Evolutionary conservation across 116 monocot genomes (phyloP).

Genomic region (Phalaenopsis hybrid): DNA sequence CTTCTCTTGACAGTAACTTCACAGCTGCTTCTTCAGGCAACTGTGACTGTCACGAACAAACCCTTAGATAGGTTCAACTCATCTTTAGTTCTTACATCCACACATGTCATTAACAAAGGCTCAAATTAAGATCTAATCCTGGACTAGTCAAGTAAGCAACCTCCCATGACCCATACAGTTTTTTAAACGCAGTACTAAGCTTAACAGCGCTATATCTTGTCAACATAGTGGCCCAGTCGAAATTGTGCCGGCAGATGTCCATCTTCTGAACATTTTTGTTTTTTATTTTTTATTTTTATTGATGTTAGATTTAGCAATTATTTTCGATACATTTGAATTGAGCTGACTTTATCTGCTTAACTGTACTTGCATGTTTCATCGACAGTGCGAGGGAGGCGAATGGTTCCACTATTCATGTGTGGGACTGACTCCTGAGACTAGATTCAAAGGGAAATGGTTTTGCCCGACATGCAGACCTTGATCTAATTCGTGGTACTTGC

Average conservation of each 20-base stretch:
- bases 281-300: too few relatives aligned
- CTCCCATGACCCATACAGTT: not conserved
- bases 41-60: too few relatives aligned
- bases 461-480: slow-evolving; percentile 87
- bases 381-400: slow-evolving; percentile 96
- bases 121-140: too few relatives aligned
- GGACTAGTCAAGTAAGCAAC: too few relatives aligned
- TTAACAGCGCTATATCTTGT: not conserved
- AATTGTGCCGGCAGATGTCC: not conserved
- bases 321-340: not conserved
- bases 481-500: not conserved
- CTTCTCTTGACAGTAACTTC: too few relatives aligned
- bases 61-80: too few relatives aligned
- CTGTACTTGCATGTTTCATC: not conserved
- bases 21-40: too few relatives aligned
- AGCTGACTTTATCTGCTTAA: not conserved
- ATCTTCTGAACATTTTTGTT: not conserved
- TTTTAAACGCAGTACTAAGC: not conserved
- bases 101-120: too few relatives aligned
- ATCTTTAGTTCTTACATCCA: too few relatives aligned
- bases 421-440: slow-evolving; percentile 90
- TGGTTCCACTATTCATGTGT: slow-evolving; percentile 99
- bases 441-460: slow-evolving; percentile 98
- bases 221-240: not conserved
- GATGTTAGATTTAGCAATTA: too few relatives aligned